Evolutionary conservation across 345 rosid species (phyloP).

Genomic region (Boechera divaricarpa): DNA sequence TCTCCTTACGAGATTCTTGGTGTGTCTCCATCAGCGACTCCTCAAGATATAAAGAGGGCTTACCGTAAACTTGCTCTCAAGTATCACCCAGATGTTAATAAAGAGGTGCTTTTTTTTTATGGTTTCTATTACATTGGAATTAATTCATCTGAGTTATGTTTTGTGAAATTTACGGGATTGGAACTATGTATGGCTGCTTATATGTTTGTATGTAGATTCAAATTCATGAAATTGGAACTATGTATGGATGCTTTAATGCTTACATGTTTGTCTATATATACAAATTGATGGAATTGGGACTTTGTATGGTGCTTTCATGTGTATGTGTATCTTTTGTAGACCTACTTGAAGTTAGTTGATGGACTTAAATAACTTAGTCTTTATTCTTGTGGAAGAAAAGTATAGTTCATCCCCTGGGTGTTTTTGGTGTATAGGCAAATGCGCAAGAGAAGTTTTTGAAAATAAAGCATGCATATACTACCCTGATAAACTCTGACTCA

Average conservation of each 20-base stretch:
- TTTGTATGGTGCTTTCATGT: slow-evolving; percentile 4
- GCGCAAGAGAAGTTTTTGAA: slow-evolving; percentile 68
- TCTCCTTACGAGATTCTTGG: slow-evolving; percentile 91
- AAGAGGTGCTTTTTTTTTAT: slow-evolving; percentile 57
- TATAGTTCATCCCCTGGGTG: neutral
- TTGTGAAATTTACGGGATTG: neutral
- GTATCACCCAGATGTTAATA: slow-evolving; percentile 95
- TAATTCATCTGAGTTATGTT: neutral
- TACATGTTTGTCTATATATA: neutral
- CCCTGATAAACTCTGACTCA: slow-evolving; percentile 73
- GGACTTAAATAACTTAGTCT: neutral
- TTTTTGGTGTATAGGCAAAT: slow-evolving; percentile 61
- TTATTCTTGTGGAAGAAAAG: neutral
- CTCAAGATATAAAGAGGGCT: slow-evolving; percentile 91
- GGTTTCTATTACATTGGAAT: neutral
- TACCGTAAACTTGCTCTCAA: slow-evolving; percentile 95
- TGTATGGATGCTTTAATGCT: slow-evolving; percentile 6
- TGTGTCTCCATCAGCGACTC: slow-evolving; percentile 75
- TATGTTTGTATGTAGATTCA: neutral
- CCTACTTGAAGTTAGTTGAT: neutral
- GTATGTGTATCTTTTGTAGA: neutral
- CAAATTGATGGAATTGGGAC: neutral
- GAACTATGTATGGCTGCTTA: neutral
- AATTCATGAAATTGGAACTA: slow-evolving; percentile 7
- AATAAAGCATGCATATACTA: slow-evolving; percentile 58